phyloP scores from a whole-genome alignment of 78 protist genomes.

The slime mould (Dictyostelium discoideum) region dicty_2.7 NC_007088.5:6429501-6430000 shows the following conservation, averaged over 20 bases:
- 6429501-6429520: neutral
- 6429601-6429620: conserved; percentile 13
- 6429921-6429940: neutral
- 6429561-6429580: neutral
- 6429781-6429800: neutral
- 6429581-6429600: neutral
- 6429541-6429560: neutral
- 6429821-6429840: neutral
- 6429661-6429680: neutral
- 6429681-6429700: neutral
- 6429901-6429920: neutral
- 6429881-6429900: neutral
- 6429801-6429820: neutral
- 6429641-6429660: neutral
- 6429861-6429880: conserved; percentile 9
- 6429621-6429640: neutral
- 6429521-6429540: neutral
- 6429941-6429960: neutral
- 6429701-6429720: conserved; percentile 8
- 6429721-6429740: neutral
- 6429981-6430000: neutral
- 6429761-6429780: neutral
- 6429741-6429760: conserved; percentile 9
- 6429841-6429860: neutral
- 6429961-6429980: conserved; percentile 1